Evolutionary conservation across 1,284 basidiomycete genomes (phyloP), one percentile per base, ranked within the genome.

Genomic region (Cystobasidiaceae sp.): DNA sequence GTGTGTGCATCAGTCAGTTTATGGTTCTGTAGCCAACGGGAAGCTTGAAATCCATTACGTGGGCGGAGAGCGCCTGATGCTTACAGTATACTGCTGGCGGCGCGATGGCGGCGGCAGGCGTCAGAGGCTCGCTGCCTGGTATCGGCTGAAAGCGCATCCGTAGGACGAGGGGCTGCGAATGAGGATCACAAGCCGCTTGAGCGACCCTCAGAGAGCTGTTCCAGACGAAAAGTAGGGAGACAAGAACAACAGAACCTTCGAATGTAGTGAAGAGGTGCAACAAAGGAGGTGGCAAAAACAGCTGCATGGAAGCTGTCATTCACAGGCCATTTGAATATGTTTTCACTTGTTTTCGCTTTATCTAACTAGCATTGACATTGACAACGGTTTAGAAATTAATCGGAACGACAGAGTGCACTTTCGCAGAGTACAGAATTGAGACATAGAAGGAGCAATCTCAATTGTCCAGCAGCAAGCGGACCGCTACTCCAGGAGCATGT

Each of bases 111-210:
- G 61, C 61, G 7, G 41, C 25, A 25, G 56, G 3, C 2, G 51
- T 55, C 61, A 64, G 39, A 45, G 61, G 61, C 51, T 39, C 33
- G 27, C 51, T 56, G 27, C 61, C 61, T 1, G 61, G 61, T 28
- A 64, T 64, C 32, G 61, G 61, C 52, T 46, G 30, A 28, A 64
- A 64, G 43, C 41, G 52, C 60, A 62, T 62, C 13, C 49, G n/a
- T n/a, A 28, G 21, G 30, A 32, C 8, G 49, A 15, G 2, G 27
- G 13, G 13, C 9, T 8, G 2, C 2, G 1, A 9, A n/a, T 30
- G 33, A 50, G 8, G 28, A 15, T 9, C 17, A 13, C 9, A 28
- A 8, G 3, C n/a, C 13, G 5, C 17, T 13, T n/a, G 2, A 28
- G 13, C 48, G 23, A 15, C 8, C n/a, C 37, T 39, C 11, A 11